Percentiles rank a stretch among this genome's conserved stretches.
phyloP scores from a whole-genome alignment of 345 rosid genomes.

The Cardamine occulta region DNA sequence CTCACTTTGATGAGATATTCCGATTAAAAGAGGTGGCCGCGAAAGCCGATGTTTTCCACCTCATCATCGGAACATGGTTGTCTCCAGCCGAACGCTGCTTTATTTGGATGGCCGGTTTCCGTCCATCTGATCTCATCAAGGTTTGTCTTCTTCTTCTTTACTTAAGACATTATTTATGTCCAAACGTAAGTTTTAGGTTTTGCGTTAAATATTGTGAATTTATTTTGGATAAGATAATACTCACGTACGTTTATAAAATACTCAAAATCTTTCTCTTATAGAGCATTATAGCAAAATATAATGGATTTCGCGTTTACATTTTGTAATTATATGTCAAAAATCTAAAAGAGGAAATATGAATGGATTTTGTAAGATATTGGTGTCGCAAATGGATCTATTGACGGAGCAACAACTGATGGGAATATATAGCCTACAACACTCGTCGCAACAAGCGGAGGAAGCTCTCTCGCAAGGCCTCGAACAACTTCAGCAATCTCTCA shows the following conservation, averaged over 20 bases:
- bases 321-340: not conserved
- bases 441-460: constrained; percentile 95
- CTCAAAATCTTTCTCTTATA: no score
- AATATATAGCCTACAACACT: constrained; percentile 86
- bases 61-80: constrained; percentile 85
- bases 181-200: not conserved
- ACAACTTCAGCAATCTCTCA: constrained; percentile 90
- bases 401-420: constrained; percentile 97
- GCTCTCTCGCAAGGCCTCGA: constrained; percentile 91
- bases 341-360: not conserved
- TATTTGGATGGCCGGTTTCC: constrained; percentile 98
- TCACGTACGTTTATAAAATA: no score
- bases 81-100: constrained; percentile 95
- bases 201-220: not conserved
- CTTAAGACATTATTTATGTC: not conserved
- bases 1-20: constrained; percentile 91
- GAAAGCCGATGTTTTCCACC: constrained; percentile 85
- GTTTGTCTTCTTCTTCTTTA: constrained; percentile 38
- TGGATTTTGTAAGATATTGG: constrained; percentile 57
- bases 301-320: no score
- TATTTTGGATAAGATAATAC: no score
- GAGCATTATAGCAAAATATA: no score
- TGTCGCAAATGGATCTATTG: constrained; percentile 76
- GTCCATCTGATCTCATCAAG: constrained; percentile 96
- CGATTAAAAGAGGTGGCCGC: constrained; percentile 67